phyloP scores from a whole-genome alignment of 1,284 basidiomycete genomes.

The Athelia sp. region DNA sequence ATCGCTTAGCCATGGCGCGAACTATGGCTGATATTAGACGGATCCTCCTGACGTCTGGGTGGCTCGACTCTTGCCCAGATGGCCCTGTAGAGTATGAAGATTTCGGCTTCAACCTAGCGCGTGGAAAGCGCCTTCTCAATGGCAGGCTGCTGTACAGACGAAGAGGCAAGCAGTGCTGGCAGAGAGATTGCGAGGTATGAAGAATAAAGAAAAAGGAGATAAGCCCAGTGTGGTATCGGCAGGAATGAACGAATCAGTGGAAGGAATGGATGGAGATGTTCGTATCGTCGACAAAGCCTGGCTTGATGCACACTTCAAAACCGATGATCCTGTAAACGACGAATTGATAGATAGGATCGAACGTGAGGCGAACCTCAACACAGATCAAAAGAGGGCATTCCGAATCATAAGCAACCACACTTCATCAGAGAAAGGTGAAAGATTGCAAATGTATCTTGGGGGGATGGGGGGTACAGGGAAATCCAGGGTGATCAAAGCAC shows the following conservation, averaged over 20 bases:
- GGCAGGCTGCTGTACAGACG: neutral
- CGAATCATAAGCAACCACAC: constrained; percentile 26
- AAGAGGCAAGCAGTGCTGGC: neutral
- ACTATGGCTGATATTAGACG: too few species aligned
- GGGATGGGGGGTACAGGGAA: constrained; percentile 34
- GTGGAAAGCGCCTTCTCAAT: too few species aligned
- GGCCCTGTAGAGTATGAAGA: too few species aligned
- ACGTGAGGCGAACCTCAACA: constrained; percentile 17
- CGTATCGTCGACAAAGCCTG: neutral
- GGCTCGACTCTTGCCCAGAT: too few species aligned
- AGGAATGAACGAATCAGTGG: too few species aligned
- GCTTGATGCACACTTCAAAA: neutral
- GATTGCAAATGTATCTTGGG: constrained; percentile 29
- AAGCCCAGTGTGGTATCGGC: too few species aligned
- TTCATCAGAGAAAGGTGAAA: constrained; percentile 10
- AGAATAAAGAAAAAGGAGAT: neutral
- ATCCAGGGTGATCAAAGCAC: constrained; percentile 25
- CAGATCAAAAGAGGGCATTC: constrained; percentile 28
- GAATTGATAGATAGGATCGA: neutral
- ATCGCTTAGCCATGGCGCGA: too few species aligned
- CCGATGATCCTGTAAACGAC: neutral
- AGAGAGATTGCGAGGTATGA: neutral
- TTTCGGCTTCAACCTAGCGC: too few species aligned
- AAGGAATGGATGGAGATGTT: too few species aligned
- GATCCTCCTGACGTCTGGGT: too few species aligned